Base-by-base conservation (phyloP, 2,329 filamentous ascomycete genomes). In the Plectosphaerella plurivora region DNA sequence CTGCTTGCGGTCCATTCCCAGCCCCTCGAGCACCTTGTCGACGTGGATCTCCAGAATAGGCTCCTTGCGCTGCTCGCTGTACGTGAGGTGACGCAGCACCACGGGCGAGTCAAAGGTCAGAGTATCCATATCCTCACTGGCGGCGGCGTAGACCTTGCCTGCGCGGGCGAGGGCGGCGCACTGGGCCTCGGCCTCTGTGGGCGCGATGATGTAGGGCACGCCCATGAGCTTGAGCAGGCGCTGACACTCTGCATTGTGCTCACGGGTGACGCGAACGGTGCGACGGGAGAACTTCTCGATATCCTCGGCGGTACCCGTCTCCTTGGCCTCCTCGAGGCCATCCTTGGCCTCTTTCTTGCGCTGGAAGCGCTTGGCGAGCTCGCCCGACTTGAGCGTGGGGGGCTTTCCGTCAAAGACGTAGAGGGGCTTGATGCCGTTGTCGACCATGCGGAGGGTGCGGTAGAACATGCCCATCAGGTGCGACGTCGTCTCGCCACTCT, bases 381-480 rank as follows among this genome's bases (percentile, higher is more conserved):
- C 94, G 57, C 94, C 94, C 0, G 91, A 96, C 75, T 99, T 99
- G 67, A 99, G 86, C 70, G 97, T 97, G 1, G 94, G 94, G 16
- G 94, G 94, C 10, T 92, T 91, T 53, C 94, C 94, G 63, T 99
- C 94, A 68, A 99, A 99, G 53, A 99, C 93, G 70, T 96, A 99
- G 60, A 99, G 82, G 1, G 94, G 94, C 69, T 99, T 99, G 76
- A 99, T 97, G 53, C 94, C 94, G 63, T 97, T 97, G 73, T 99
- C 94, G 64, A 97, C 90, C 75, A 99, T 97, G 62, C 94, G 91
- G 7, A 99, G 81, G 3, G 94, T 99, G 62, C 94, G 92, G 78
- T 99, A 99, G 77, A 99, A 99, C 86, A 99, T 93, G 65, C 94
- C 94, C 92, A 99, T 97, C 15, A 99, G 77, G 69, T 99, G 94